phyloP scores from a whole-genome alignment of 495 filamentous ascomycete genomes.

The Penicillium taxi region DNA sequence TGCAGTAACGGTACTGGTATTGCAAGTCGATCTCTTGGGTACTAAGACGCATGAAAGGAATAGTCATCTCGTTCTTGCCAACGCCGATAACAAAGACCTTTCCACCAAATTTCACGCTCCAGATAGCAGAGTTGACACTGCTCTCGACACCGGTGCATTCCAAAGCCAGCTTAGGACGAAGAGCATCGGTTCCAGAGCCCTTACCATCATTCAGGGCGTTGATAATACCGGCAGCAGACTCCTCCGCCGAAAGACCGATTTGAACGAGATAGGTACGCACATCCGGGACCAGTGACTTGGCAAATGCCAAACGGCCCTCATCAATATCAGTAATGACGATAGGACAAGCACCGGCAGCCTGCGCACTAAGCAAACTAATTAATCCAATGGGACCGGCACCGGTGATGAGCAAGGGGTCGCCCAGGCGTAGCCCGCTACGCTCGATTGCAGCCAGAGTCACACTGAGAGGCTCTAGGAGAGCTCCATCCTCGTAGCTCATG shows the following conservation, averaged over 20 bases:
- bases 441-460: slow-evolving; percentile 81
- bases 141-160: slow-evolving; percentile 95
- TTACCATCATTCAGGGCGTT: slow-evolving; percentile 38
- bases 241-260: slow-evolving; percentile 54
- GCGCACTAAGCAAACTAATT: slow-evolving; percentile 71
- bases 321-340: slow-evolving; percentile 92
- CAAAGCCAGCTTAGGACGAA: slow-evolving; percentile 68
- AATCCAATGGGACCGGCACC: slow-evolving; percentile 89
- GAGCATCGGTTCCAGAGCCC: slow-evolving; percentile 50
- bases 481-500: slow-evolving; percentile 84
- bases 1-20: slow-evolving; percentile 92
- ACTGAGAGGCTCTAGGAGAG: slow-evolving; percentile 77
- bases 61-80: slow-evolving; percentile 86
- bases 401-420: slow-evolving; percentile 78
- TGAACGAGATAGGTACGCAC: slow-evolving; percentile 74
- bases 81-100: slow-evolving; percentile 93
- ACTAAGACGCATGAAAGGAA: slow-evolving; percentile 86
- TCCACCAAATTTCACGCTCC: slow-evolving; percentile 82
- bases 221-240: slow-evolving; percentile 59
- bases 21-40: slow-evolving; percentile 88
- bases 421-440: slow-evolving; percentile 65
- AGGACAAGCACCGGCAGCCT: slow-evolving; percentile 76
- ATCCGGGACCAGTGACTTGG: slow-evolving; percentile 64
- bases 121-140: slow-evolving; percentile 75
- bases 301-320: slow-evolving; percentile 71